A percentile compares a stretch with the other conserved stretches of the same genome.
These are phyloP conservation scores for Grosmannia clavigera DNA, from an alignment of 2,329 filamentous ascomycete genomes.

Conservation along the genomic window DNA sequence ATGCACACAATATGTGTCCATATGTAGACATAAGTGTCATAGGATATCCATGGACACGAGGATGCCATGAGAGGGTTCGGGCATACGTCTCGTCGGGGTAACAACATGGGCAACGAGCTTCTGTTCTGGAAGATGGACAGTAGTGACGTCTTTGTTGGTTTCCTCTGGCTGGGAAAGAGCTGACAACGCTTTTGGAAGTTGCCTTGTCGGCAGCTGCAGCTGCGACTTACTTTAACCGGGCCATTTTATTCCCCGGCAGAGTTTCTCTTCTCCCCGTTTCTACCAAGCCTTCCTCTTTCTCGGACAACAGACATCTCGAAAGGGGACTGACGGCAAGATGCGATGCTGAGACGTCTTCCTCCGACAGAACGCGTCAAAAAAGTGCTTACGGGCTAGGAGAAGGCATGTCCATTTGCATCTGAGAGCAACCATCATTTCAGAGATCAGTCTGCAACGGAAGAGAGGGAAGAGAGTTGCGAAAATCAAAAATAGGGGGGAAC, in stretches of 20 bases:
- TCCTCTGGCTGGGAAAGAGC: background rate
- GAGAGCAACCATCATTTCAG: background rate
- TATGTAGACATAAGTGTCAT: background rate
- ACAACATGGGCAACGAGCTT: background rate
- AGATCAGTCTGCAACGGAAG: too few relatives aligned
- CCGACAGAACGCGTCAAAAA: background rate
- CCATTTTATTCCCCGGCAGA: too few relatives aligned
- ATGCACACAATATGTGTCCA: background rate
- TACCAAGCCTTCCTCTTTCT: too few relatives aligned
- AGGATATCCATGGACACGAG: background rate
- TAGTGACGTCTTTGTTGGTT: background rate
- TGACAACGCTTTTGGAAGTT: background rate
- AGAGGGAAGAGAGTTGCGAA: too few relatives aligned
- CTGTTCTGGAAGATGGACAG: background rate
- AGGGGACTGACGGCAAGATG: background rate
- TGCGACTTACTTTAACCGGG: too few relatives aligned
- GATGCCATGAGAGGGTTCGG: background rate
- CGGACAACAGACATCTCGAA: background rate
- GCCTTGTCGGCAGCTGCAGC: too few relatives aligned
- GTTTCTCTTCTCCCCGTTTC: too few relatives aligned
- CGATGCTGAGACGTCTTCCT: background rate
- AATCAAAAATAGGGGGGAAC: background rate
- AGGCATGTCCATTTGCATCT: background rate
- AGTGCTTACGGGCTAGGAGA: background rate
- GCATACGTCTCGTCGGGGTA: background rate